Evolutionary conservation across 2,329 filamentous ascomycete species (phyloP).

Genomic region (Ascochyta fabae): DNA sequence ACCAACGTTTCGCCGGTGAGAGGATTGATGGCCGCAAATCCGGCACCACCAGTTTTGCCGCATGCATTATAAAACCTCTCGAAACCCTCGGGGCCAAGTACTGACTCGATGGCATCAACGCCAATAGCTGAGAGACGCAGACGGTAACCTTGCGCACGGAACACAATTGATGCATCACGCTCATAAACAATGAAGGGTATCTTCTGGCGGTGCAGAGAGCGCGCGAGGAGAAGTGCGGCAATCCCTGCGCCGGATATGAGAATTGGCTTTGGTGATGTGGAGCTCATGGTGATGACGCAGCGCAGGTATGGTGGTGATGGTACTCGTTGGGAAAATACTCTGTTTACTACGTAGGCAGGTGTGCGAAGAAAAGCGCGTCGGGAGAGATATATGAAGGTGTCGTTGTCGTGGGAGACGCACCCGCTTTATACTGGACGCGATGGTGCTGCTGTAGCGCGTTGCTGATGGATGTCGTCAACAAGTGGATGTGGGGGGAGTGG

Average conservation of each 20-base stretch:
- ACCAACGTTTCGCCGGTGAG: conserved; percentile 57
- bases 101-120: conserved; percentile 66
- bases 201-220: conserved; percentile 34
- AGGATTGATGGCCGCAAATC: conserved; percentile 60
- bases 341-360: background rate
- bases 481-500: background rate
- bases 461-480: conserved; percentile 7
- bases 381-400: background rate
- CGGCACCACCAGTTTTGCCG: conserved; percentile 65
- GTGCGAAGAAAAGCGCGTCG: background rate
- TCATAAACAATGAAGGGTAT: conserved; percentile 47
- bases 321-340: background rate
- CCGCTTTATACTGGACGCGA: conserved; percentile 1
- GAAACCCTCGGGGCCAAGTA: conserved; percentile 58
- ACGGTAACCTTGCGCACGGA: conserved; percentile 68
- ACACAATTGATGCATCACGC: conserved; percentile 57
- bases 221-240: conserved; percentile 41
- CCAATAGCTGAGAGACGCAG: conserved; percentile 64
- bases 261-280: conserved; percentile 48
- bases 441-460: background rate
- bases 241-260: conserved; percentile 45
- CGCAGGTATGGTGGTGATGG: conserved; percentile 12
- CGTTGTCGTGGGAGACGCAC: background rate
- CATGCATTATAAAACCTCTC: conserved; percentile 65
- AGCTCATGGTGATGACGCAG: conserved; percentile 24